Evolutionary conservation across 176 grass and related monocot species (phyloP), one percentile per base, ranked within the genome.

Genomic region (Rhynchospora tenuis): DNA sequence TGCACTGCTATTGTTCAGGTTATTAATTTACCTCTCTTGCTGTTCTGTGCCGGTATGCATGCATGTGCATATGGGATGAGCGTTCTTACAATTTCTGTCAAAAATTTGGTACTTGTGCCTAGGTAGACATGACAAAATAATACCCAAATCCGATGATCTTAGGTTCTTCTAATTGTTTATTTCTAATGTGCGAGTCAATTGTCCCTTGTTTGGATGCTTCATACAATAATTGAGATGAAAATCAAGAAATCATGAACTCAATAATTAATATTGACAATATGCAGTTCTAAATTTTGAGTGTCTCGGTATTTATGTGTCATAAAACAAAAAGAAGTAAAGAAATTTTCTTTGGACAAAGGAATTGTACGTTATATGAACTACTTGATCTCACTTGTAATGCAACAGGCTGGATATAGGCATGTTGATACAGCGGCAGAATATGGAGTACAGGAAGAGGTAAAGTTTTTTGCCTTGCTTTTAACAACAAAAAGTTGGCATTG

Each of bases 361-460:
- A 72, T 58, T 22, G 42, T 45, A 9, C 16, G 67, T 80, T 55
- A 44, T 24, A 47, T 83, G 24, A 16, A 89, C 15, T 46, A n/a
- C 16, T 54, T 46, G 38, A 57, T 81, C 69, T 29, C 11, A 19
- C 12, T 16, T 82, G 13, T 28, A 73, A 61, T 71, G 26, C 67
- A 38, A 79, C 91, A 93, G 94, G 94, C 89, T 83, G 94, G 94
- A 80, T 97, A 97, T 81, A 93, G 87, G 83, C 89, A 97, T 52
- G 87, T 93, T 26, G 94, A 97, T 54, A 97, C 94, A 29, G 94
- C 94, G 26, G 82, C 85, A 71, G 22, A 91, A 76, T 93, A 97
- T 23, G 85, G 58, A 65, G 1, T 93, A 51, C 77, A 97, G 42
- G 84, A 93, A 84, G 94, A 97, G 91, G 89, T 93, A 90, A 4